Evolutionary conservation across 176 grass and related monocot species (phyloP).

Genomic region (Hordeum vulgare): DNA sequence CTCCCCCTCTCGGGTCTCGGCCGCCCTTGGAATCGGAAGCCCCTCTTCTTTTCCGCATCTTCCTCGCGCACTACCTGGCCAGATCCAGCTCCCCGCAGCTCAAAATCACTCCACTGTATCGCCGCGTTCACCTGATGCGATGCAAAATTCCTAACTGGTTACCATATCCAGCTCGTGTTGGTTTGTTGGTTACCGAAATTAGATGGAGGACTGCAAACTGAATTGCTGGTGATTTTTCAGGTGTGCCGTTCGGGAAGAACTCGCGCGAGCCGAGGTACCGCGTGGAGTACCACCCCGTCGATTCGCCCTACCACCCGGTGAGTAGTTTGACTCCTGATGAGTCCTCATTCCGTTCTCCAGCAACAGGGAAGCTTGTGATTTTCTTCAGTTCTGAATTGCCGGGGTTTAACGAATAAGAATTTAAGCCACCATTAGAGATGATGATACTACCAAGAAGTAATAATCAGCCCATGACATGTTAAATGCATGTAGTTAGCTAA

Average conservation of each 20-base stretch:
- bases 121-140: neutral
- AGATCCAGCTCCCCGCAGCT: neutral
- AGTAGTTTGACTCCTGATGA: neutral
- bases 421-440: neutral
- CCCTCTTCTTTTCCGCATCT: no score
- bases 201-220: neutral
- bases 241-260: conserved; percentile 36
- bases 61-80: neutral
- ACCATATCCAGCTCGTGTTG: neutral
- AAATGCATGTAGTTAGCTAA: neutral
- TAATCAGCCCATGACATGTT: neutral
- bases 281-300: conserved; percentile 24
- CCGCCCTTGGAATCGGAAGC: neutral
- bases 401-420: neutral
- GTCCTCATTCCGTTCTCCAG: neutral
- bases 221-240: neutral
- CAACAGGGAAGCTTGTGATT: neutral
- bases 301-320: conserved; percentile 32
- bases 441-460: neutral
- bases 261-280: conserved; percentile 29
- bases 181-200: neutral
- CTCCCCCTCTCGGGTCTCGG: neutral
- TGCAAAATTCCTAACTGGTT: neutral
- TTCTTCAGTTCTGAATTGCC: neutral
- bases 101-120: fast-evolving